phyloP scores from a whole-genome alignment of 352 stramenopile genomes.

The Globisporangium nodosum region DNA sequence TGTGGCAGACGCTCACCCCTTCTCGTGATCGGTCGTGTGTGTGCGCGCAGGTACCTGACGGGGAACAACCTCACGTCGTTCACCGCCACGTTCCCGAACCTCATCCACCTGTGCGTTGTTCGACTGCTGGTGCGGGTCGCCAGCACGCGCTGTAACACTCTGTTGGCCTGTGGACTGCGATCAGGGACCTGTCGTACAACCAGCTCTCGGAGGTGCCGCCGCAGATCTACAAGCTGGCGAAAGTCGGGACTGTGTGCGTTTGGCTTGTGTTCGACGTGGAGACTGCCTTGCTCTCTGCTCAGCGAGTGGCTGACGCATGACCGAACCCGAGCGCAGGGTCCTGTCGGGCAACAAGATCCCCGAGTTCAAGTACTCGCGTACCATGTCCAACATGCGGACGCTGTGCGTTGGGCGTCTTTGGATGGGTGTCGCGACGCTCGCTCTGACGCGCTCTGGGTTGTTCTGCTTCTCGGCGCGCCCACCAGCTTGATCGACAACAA shows the following conservation, averaged over 20 bases:
- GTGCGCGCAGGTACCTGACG: constrained; percentile 27
- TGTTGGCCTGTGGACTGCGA: too few relatives aligned
- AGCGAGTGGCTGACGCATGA: neutral
- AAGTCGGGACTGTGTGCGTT: neutral
- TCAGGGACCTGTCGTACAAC: constrained; percentile 50
- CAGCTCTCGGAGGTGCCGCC: constrained; percentile 39
- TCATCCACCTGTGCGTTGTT: constrained; percentile 38
- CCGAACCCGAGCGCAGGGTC: neutral
- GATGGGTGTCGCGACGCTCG: neutral
- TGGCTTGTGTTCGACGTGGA: neutral
- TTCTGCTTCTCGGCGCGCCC: constrained; percentile 1
- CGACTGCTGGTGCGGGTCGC: too few relatives aligned
- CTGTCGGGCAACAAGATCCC: neutral
- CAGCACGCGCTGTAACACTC: too few relatives aligned
- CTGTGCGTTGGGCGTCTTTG: constrained; percentile 25
- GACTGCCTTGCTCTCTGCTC: neutral
- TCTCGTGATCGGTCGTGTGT: neutral
- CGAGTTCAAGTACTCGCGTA: neutral
- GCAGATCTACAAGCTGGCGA: constrained; percentile 27
- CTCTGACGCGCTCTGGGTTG: neutral
- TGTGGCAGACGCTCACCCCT: neutral
- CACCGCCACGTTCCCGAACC: constrained; percentile 31
- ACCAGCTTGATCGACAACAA: neutral
- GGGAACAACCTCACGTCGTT: constrained; percentile 45
- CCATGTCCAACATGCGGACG: constrained; percentile 27